Base-by-base conservation (phyloP, 495 filamentous ascomycete species). In the Platismatia glauca region DNA sequence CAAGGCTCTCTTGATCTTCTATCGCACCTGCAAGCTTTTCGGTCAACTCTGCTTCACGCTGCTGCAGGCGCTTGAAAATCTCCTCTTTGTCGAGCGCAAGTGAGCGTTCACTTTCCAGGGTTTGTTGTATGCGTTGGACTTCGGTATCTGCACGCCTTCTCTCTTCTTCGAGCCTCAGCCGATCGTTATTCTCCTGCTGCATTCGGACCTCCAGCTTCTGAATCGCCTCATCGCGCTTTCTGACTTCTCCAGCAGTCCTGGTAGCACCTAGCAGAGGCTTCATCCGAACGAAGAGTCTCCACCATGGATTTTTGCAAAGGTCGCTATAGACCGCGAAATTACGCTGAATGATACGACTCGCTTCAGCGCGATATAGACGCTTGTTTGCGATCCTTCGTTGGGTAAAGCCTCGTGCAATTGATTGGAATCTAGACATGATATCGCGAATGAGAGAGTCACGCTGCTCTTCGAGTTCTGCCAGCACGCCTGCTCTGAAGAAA, bases 61-160 rank as follows among this genome's bases (percentile, higher is more conserved):
- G 71, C 69, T 96, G 93, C n/a, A 97, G 79, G 22, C 95, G 83
- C 71, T 92, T 94, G 77, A 97, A 97, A 43, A 99, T 97, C 65
- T 97, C 94, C 66, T 99, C 95, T 70, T 97, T 99, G 72, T 99
- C 95, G 11, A 99, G 78, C 0, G 95, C 95, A 35, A 99, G 77
- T 27, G 92, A 89, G 59, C 95, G 85, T 74, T 99, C 95, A 64
- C 91, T 96, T 74, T 99, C 95, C 13, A 99, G 76, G 1, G 88
- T 95, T 63, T 97, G 88, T 68, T 96, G 91, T 38, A 97, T 87
- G 24, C 89, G 85, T 65, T 92, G 86, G 58, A 97, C 84, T 69
- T 97, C 94, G 27, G 85, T 78, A 61, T 97, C 88, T 9, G 89
- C 86, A 57, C 92, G 90, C 39, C 95, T 82, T 39, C 91, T 83